Conservation (phyloP, 768 basidiomycete genomes). For the Naganishia kalamii region DNA sequence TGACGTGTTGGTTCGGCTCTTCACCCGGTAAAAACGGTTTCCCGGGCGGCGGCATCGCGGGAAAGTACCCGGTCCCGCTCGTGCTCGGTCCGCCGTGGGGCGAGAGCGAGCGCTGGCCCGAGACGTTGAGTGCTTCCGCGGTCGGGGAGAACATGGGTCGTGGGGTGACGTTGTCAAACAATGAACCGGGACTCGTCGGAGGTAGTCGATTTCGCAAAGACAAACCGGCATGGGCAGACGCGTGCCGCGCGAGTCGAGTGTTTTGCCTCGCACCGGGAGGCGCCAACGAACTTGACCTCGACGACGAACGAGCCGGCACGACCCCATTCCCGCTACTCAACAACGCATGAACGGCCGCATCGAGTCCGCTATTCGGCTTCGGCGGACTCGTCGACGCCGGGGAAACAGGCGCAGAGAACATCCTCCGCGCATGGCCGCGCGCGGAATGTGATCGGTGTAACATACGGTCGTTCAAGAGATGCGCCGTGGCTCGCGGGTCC, state of each 20-base stretch:
- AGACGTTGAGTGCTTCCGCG: constrained; percentile 13
- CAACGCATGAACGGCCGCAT: neutral
- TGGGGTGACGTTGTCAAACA: neutral
- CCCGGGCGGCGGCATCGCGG: constrained; percentile 20
- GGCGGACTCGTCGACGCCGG: constrained; percentile 15
- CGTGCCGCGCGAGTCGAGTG: neutral
- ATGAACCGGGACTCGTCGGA: neutral
- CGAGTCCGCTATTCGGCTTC: neutral
- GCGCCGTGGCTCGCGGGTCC: neutral
- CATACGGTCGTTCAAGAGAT: constrained; percentile 3
- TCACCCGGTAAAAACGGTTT: constrained; percentile 19
- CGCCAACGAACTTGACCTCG: neutral
- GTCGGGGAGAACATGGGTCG: constrained; percentile 19
- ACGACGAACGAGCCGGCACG: neutral
- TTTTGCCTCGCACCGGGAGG: constrained; percentile 14
- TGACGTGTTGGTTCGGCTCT: constrained; percentile 20
- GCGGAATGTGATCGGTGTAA: neutral
- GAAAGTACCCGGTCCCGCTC: constrained; percentile 15
- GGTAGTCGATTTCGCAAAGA: neutral
- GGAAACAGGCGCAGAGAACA: constrained; percentile 19
- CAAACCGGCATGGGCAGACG: neutral
- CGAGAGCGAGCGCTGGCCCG: neutral
- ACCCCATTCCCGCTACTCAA: neutral
- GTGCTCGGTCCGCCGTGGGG: neutral
- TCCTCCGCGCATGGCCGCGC: neutral